phyloP scores from a whole-genome alignment of 2,329 filamentous ascomycete species.

The Truncatella angustata region DNA sequence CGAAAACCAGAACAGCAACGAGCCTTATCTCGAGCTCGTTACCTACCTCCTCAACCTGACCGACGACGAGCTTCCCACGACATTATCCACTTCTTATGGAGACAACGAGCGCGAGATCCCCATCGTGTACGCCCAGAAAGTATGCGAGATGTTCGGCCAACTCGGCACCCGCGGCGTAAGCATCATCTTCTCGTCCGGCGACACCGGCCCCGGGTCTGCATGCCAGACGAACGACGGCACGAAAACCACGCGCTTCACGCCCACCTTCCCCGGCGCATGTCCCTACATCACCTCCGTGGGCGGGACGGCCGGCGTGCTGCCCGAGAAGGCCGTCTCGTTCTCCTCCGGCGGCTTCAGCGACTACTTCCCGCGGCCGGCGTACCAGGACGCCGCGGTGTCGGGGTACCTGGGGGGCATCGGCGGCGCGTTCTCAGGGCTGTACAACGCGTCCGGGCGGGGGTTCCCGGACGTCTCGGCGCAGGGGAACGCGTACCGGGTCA shows the following conservation, averaged over 20 bases:
- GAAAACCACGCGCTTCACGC: conserved; percentile 48
- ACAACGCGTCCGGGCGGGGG: conserved; percentile 49
- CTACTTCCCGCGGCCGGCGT: conserved; percentile 41
- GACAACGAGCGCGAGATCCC: conserved; percentile 67
- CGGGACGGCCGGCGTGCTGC: conserved; percentile 46
- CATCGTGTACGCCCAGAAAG: conserved; percentile 55
- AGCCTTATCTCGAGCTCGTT: conserved; percentile 27
- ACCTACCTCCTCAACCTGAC: conserved; percentile 23
- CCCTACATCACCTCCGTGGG: conserved; percentile 60
- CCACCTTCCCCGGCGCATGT: conserved; percentile 54
- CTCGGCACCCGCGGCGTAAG: conserved; percentile 64
- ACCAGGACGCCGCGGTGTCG: conserved; percentile 44
- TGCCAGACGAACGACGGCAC: conserved; percentile 56
- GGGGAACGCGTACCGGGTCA: conserved; percentile 28
- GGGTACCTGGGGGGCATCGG: conserved; percentile 36
- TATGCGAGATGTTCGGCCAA: conserved; percentile 63
- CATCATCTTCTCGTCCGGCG: conserved; percentile 26
- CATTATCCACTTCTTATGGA: conserved; percentile 65
- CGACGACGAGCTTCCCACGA: conserved; percentile 53
- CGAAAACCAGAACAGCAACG: conserved; percentile 15
- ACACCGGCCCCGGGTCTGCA: conserved; percentile 26
- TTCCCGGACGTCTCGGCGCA: conserved; percentile 64
- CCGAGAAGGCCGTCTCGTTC: conserved; percentile 53
- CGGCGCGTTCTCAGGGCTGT: conserved; percentile 39
- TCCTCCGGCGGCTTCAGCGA: conserved; percentile 52